Base-by-base conservation (phyloP, 2,329 filamentous ascomycete species). In the Colletotrichum sojae region DNA sequence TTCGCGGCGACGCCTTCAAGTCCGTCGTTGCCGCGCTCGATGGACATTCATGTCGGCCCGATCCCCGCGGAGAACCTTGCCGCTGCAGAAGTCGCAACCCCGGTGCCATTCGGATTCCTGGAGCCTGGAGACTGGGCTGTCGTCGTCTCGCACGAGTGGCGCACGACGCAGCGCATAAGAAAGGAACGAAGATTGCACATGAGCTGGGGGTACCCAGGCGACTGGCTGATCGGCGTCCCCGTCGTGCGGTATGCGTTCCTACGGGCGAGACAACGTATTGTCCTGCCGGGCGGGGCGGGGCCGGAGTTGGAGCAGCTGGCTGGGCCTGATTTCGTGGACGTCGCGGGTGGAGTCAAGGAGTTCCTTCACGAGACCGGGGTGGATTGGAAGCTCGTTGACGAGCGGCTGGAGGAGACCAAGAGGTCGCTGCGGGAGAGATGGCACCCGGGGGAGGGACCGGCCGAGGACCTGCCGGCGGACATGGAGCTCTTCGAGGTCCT, bases 81-180 rank as follows among this genome's bases (percentile, higher is more conserved):
- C 5, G 31, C n/a, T n/a, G n/a, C n/a, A n/a, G n/a, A n/a, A n/a
- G n/a, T n/a, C n/a, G n/a, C n/a, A n/a, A n/a, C n/a, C n/a, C n/a
- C n/a, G 58, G 31, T 45, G 6, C 18, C 52, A 2, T 49, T 60
- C 13, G 13, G 27, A 9, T 13, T 6, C 12, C 43, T 67, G 16
- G 39, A 62, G 6, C 57, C 64, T 12, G 53, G 58, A 18, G 40
- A 27, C 45, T 62, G 64, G 57, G 52, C 53, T 16, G n/a, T 62
- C 6, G 43, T 57, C n/a, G 52, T 62, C 9, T 67, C 57, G 13
- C 52, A 62, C 36, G 64, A 62, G 25, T 62, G 45, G 57, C 20
- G 46, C 36, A 53, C 36, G 10, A 56, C 39, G 15, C 45, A 13
- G 12, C 20, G 40, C 15, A 49, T 20, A 22, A 40, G 40, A 13